Percentiles rank a stretch among this genome's conserved stretches.
phyloP scores from a whole-genome alignment of 2,329 filamentous ascomycete species.

The Dactylellina parvicollis region DNA sequence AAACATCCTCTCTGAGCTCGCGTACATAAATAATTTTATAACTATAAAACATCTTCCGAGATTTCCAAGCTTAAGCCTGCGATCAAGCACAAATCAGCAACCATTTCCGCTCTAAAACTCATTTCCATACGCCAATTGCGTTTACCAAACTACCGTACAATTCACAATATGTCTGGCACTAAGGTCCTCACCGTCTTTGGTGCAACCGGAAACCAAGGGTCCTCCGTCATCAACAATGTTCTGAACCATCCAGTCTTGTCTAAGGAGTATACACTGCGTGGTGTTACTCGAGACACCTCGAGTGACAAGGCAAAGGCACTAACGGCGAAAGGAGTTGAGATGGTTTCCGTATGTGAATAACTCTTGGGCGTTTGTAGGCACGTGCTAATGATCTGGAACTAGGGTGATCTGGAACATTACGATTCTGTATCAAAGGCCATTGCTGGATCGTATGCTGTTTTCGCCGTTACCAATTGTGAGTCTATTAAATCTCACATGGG shows the following conservation, averaged over 20 bases:
- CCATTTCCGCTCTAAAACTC: neutral
- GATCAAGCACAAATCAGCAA: no score
- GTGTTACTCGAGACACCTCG: slow-evolving; percentile 64
- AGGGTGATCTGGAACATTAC: slow-evolving; percentile 63
- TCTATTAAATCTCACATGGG: neutral
- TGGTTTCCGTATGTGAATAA: slow-evolving; percentile 59
- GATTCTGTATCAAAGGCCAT: slow-evolving; percentile 61
- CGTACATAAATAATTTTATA: no score
- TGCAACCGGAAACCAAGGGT: slow-evolving; percentile 66
- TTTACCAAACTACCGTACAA: slow-evolving; percentile 11
- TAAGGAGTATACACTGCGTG: slow-evolving; percentile 64
- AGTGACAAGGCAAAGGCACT: slow-evolving; percentile 63
- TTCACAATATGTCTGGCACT: slow-evolving; percentile 31
- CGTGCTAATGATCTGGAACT: neutral
- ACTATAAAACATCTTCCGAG: no score
- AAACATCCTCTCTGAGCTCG: neutral
- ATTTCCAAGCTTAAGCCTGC: no score
- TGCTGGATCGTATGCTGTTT: slow-evolving; percentile 62
- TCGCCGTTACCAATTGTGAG: slow-evolving; percentile 55
- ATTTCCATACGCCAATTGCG: neutral
- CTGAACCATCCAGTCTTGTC: slow-evolving; percentile 65
- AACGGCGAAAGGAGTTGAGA: slow-evolving; percentile 62
- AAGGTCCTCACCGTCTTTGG: slow-evolving; percentile 64
- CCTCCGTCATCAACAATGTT: slow-evolving; percentile 64
- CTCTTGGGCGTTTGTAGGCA: neutral